Base-by-base conservation (phyloP, 1,284 basidiomycete species). In the Pholiota adiposa region DNA sequence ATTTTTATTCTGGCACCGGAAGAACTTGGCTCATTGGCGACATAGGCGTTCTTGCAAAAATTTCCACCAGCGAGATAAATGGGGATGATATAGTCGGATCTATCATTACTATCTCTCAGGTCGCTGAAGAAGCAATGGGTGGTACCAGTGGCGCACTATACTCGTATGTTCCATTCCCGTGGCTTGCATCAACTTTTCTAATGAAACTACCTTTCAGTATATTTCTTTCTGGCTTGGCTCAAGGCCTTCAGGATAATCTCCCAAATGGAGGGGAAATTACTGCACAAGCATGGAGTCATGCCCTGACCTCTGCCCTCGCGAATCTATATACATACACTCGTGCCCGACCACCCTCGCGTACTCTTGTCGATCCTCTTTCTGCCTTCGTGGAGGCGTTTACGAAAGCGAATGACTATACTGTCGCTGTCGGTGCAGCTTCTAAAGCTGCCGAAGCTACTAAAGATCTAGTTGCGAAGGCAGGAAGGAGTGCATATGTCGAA, bases 121-220 rank as follows among this genome's bases (percentile, higher is more conserved):
- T 90, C 23, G 88, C 89, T 3, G 93, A 96, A 75, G 88, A 92
- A 66, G 81, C 84, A 54, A 97, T 97, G 95, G 96, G 93, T 31
- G 96, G 96, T 18, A 97, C 95, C 4, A 92, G 89, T 62, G 96
- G 95, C 5, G 96, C 94, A 1, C 76, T 97, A 27, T 97, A 96
- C 73, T 94, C 93, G 90, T 93, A 65, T 64, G 87, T 68, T 23
- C 23, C 19, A 29, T 33, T 27, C n/a, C 7, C 29, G 31, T 44
- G 23, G n/a, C 23, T 25, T 18, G 38, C 31, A 25, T 25, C 23
- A 36, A 12, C 11, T 19, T 48, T 43, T 27, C n/a, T 2, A 7
- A 46, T 31, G 9, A 14, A 40, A 33, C n/a, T 25, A 21, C 12
- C 2, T 33, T 54, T 7, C 2, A 94, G 93, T 8, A 97, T 97